Evolutionary conservation across 176 grass and related monocot species (phyloP).

Genomic region (Oryza brachyantha): DNA sequence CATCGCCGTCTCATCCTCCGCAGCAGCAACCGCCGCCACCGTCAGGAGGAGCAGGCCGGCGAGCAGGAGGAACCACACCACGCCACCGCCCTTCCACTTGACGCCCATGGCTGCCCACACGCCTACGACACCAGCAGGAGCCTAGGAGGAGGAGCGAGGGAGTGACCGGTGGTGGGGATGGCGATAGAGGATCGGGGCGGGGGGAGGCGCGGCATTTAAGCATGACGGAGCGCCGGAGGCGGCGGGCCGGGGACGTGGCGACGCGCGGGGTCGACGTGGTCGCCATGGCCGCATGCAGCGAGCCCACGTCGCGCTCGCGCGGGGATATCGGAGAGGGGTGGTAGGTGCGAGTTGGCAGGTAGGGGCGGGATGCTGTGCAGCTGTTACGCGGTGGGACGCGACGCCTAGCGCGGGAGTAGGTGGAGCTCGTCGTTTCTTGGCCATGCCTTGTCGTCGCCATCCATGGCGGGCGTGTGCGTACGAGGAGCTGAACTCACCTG

Average conservation of each 20-base stretch:
- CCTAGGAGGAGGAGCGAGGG: background rate
- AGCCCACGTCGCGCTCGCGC: constrained; percentile 26
- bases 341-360: constrained; percentile 7
- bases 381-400: background rate
- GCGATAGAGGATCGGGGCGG: background rate
- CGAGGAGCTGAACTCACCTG: too few relatives aligned
- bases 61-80: constrained; percentile 11
- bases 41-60: constrained; percentile 17
- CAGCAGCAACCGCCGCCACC: background rate
- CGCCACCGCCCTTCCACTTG: background rate
- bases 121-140: background rate
- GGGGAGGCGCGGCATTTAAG: constrained; percentile 7
- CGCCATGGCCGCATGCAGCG: background rate
- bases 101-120: constrained; percentile 19
- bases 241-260: constrained; percentile 10
- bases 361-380: background rate
- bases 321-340: too few relatives aligned
- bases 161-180: background rate
- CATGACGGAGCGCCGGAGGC: too few relatives aligned
- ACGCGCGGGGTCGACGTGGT: background rate
- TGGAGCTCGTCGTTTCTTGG: background rate
- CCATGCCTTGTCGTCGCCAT: too few relatives aligned
- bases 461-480: too few relatives aligned
- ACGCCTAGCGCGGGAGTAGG: constrained; percentile 4
- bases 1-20: background rate